Percentiles rank a stretch among this genome's conserved stretches.
Conservation (phyloP, 257 asterid species). For the Solanum ossicruentum region DNA sequence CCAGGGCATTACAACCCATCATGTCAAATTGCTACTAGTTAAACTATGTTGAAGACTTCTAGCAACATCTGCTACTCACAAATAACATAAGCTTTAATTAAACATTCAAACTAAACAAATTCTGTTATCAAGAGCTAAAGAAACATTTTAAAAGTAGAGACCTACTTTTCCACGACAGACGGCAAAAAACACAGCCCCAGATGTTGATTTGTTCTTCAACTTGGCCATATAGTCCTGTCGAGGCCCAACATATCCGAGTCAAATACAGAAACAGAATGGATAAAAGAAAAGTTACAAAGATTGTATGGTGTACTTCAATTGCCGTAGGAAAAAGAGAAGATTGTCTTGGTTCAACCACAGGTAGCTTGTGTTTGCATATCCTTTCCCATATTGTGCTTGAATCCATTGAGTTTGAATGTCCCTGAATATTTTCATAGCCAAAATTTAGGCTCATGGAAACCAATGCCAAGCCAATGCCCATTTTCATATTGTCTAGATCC, state of each 20-base stretch:
- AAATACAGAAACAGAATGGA: background rate
- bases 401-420: constrained; percentile 37
- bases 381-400: constrained; percentile 90
- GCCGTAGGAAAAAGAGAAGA: constrained; percentile 71
- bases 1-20: background rate
- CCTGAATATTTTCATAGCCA: constrained; percentile 27
- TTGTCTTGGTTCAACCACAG: constrained; percentile 97
- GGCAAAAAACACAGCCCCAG: constrained; percentile 90
- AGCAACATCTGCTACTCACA: background rate
- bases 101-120: background rate
- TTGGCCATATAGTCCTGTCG: constrained; percentile 79
- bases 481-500: constrained; percentile 5
- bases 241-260: background rate
- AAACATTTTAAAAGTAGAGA: background rate
- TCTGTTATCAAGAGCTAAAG: background rate
- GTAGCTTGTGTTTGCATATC: constrained; percentile 82
- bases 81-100: background rate
- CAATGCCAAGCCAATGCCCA: background rate
- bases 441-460: background rate
- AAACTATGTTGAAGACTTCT: background rate
- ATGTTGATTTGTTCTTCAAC: constrained; percentile 48
- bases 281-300: background rate
- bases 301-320: constrained; percentile 42
- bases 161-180: constrained; percentile 98
- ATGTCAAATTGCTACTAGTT: background rate